phyloP scores from a whole-genome alignment of 1,284 basidiomycete species.

The Tilletiopsis washingtonensis region DNA sequence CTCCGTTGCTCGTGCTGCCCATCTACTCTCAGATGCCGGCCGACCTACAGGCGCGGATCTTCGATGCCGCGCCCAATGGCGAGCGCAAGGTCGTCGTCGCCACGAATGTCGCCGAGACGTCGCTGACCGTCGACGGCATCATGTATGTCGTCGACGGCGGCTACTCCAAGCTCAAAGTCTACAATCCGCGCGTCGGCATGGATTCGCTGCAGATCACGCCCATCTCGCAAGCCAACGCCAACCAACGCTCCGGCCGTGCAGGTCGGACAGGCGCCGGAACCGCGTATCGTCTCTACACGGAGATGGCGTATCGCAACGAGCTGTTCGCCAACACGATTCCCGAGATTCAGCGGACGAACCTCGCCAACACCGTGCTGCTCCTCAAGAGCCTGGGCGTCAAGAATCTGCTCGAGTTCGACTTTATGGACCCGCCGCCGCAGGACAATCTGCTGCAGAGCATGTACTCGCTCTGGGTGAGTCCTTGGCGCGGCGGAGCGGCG shows the following conservation, averaged over 20 bases:
- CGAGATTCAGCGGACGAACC: conserved; percentile 94
- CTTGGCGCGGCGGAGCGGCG: background rate
- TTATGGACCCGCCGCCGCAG: conserved; percentile 85
- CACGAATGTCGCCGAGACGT: conserved; percentile 98
- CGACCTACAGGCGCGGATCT: conserved; percentile 95
- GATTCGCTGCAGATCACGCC: conserved; percentile 97
- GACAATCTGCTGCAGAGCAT: conserved; percentile 67
- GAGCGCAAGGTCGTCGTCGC: conserved; percentile 94
- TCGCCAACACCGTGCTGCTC: conserved; percentile 89
- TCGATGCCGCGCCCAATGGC: conserved; percentile 86
- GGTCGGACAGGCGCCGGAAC: conserved; percentile 80
- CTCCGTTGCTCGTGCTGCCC: conserved; percentile 76
- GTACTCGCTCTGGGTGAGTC: conserved; percentile 85
- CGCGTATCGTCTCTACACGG: conserved; percentile 93
- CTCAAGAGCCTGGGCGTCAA: conserved; percentile 90
- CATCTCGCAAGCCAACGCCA: conserved; percentile 87
- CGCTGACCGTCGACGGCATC: conserved; percentile 88
- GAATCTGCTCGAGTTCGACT: conserved; percentile 95
- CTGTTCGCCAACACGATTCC: conserved; percentile 94
- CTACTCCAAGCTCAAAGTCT: conserved; percentile 95
- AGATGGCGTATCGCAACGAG: conserved; percentile 91
- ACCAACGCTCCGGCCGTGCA: conserved; percentile 88
- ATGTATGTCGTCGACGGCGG: conserved; percentile 93
- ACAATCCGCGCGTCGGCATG: conserved; percentile 99
- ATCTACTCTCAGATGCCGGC: conserved; percentile 99